Evolutionary conservation across 495 filamentous ascomycete species (phyloP).

Genomic region (Aspergillus homomorphus): DNA sequence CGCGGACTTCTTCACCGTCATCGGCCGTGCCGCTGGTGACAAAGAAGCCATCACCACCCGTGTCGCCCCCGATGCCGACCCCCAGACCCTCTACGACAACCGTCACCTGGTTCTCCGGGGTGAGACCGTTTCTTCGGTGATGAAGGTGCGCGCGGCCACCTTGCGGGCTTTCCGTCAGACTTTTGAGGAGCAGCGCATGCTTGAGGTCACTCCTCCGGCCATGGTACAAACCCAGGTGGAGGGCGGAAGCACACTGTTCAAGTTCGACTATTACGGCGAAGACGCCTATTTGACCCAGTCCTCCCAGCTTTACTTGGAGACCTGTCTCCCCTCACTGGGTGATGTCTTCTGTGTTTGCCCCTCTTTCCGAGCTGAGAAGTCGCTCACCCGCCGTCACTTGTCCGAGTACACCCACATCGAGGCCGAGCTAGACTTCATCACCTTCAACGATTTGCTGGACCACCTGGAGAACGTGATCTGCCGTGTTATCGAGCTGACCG

Average conservation of each 20-base stretch:
- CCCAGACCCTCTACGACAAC: conserved; percentile 79
- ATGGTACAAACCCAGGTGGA: conserved; percentile 99
- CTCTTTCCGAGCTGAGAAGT: conserved; percentile 97
- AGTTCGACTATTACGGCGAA: conserved; percentile 91
- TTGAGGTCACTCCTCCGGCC: conserved; percentile 87
- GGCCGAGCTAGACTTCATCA: conserved; percentile 94
- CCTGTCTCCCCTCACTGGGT: conserved; percentile 82
- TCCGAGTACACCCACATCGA: conserved; percentile 98
- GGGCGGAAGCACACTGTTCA: conserved; percentile 91
- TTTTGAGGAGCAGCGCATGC: conserved; percentile 73
- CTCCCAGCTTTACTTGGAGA: conserved; percentile 97
- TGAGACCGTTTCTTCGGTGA: conserved; percentile 79
- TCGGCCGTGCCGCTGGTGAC: conserved; percentile 80
- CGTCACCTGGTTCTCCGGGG: conserved; percentile 89
- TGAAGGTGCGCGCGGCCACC: conserved; percentile 86
- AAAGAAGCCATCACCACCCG: conserved; percentile 93
- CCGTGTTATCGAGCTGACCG: conserved; percentile 71
- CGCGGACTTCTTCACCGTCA: conserved; percentile 87
- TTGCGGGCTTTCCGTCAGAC: conserved; percentile 78
- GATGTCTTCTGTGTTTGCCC: conserved; percentile 98
- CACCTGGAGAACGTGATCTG: conserved; percentile 90
- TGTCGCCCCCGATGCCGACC: conserved; percentile 76
- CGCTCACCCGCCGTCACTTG: conserved; percentile 87
- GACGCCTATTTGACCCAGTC: conserved; percentile 95
- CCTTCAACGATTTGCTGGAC: conserved; percentile 84